Conservation (phyloP, 78 protist species). For the Dictyostelium citrinum region DNA sequence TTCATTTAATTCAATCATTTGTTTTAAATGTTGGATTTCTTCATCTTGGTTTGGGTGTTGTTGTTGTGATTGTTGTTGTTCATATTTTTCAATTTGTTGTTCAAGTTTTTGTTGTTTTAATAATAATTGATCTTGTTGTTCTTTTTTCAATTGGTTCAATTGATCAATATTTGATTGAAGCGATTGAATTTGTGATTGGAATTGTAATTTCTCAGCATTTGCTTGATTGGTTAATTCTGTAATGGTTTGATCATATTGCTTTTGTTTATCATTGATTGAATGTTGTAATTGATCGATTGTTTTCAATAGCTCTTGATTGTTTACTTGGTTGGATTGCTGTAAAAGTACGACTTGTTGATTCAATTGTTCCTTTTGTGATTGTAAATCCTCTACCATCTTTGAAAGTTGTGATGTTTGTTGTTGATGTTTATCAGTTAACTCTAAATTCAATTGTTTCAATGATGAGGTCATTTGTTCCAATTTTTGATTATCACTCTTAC, state of each 20-base stretch:
- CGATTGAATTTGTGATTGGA: neutral
- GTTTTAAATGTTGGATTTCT: neutral
- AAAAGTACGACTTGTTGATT: neutral
- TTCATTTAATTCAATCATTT: neutral
- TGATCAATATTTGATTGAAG: neutral
- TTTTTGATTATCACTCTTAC: neutral
- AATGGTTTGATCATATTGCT: neutral
- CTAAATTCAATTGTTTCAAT: neutral
- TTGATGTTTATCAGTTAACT: neutral
- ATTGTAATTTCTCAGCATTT: neutral
- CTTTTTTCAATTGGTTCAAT: neutral
- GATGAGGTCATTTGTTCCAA: neutral
- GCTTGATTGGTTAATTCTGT: neutral
- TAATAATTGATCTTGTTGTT: neutral
- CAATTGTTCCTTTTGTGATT: neutral
- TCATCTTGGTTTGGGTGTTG: neutral
- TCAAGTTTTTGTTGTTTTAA: neutral
- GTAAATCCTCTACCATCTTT: neutral
- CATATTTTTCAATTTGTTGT: neutral
- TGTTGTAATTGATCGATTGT: neutral
- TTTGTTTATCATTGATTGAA: neutral
- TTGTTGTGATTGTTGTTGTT: conserved; percentile 2
- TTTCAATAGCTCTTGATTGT: neutral
- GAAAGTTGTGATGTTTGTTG: neutral
- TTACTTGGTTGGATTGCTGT: neutral